Conservation (phyloP, 1,284 basidiomycete species). For the Cystobasidium sp. region DNA sequence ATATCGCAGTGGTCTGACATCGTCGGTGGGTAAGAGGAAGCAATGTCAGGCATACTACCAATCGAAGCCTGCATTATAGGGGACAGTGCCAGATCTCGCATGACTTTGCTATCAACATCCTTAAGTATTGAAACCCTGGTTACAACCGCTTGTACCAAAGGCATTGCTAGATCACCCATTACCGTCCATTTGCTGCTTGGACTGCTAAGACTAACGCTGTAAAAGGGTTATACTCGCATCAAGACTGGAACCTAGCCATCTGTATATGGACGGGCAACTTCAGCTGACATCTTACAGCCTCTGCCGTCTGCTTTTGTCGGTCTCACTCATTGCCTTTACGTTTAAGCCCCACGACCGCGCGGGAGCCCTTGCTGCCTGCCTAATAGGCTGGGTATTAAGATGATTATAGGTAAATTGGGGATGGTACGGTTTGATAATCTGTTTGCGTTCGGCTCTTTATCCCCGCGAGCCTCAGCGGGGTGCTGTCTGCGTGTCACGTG, state of each 20-base stretch:
- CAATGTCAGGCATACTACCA: too few species aligned
- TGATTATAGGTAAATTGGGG: too few species aligned
- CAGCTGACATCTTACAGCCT: not conserved
- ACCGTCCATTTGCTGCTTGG: not conserved
- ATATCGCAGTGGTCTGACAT: too few species aligned
- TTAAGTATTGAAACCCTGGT: not conserved
- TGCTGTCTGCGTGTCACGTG: too few species aligned
- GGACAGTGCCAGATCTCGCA: not conserved
- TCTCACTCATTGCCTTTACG: conserved; percentile 8
- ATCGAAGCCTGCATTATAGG: too few species aligned
- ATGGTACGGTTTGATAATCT: too few species aligned
- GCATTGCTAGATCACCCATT: not conserved
- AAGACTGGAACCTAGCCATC: conserved; percentile 4
- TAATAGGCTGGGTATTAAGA: too few species aligned
- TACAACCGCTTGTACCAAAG: not conserved
- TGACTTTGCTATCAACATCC: not conserved
- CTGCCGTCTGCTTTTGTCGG: conserved; percentile 1
- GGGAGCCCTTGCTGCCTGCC: too few species aligned
- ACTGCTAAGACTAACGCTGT: conserved; percentile 4
- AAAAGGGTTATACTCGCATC: not conserved
- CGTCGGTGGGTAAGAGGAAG: too few species aligned
- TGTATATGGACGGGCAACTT: conserved; percentile 4
- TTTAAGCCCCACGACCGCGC: not conserved
- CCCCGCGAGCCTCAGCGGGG: too few species aligned
- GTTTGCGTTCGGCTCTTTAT: too few species aligned